Evolutionary conservation across 805 yeast genomes (phyloP), one percentile per base, ranked within the genome.

Genomic region (Metschnikowia kunwiensis): DNA sequence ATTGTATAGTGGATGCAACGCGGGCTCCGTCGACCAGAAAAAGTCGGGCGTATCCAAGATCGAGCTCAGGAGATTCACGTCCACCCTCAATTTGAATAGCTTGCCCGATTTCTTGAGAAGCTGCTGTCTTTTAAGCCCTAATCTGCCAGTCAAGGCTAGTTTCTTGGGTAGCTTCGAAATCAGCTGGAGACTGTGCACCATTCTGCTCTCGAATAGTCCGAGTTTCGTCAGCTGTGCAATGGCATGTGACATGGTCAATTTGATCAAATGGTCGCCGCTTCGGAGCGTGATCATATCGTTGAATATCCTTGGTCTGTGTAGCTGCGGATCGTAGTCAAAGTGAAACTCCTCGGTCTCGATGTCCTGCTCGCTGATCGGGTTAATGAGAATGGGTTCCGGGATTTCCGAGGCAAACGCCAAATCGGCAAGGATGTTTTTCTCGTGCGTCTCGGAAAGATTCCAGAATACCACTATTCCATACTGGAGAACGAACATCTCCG

Each of bases 381-480:
- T 74, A 3, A 83, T 67, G 18, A 84, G 75, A 15, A 88, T 62
- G 7, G 70, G 63, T 12, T 60, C 61, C 2, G 66, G 68, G 10
- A 58, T 58, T 17, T 58, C 67, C 10, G 63, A 57, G 5, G 86
- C 86, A 61, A 83, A 79, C n/a, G 81, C 83, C 45, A 93, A 68
- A 54, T 93, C 98, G 1, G 97, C 97, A 37, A 93, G 70, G 13
- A 93, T 78, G 51, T 91, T 93, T 64, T 88, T 88, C 53, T 93
- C 98, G 55, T 93, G 96, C 6, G 77, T 70, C 55, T 88, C 96
- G 2, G 91, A 79, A 50, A 93, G 88, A 54, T 93, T 93, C 98
- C 98, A 93, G 54, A 93, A 89, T 14, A 93, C 97, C n/a, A 93
- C 87, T 10, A 91, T 95, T 14, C 98, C 98, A 57, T 93, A 93